Percentiles rank a stretch among this genome's conserved stretches.
Conservation (phyloP, 768 basidiomycete species). For the Rubroboletus satanas region DNA sequence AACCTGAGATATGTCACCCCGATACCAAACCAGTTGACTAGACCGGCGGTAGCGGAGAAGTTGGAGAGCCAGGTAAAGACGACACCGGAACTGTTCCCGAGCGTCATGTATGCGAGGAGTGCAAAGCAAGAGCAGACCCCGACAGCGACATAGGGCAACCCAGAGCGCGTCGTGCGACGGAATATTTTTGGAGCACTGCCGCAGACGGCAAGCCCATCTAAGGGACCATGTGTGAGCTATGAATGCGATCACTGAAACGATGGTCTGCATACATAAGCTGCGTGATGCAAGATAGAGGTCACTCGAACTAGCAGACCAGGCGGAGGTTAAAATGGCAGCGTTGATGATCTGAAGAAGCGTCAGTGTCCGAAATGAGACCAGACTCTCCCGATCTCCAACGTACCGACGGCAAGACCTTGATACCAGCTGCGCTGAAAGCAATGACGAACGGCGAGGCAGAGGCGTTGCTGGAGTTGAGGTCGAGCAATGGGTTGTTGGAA, state of each 20-base stretch:
- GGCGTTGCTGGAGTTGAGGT: conserved; percentile 37
- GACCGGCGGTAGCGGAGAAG: conserved; percentile 37
- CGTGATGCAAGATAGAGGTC: conserved; percentile 39
- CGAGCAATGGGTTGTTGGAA: conserved; percentile 41
- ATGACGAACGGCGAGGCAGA: conserved; percentile 56
- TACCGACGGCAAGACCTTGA: conserved; percentile 52
- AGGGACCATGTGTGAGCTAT: conserved; percentile 19
- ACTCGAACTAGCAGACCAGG: conserved; percentile 41
- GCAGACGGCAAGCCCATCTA: conserved; percentile 50
- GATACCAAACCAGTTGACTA: conserved; percentile 45
- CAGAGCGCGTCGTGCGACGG: conserved; percentile 32
- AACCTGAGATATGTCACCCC: conserved; percentile 46
- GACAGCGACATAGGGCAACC: conserved; percentile 46
- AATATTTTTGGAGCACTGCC: conserved; percentile 56
- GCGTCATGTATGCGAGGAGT: conserved; percentile 40
- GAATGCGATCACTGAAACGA: neutral
- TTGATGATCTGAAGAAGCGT: conserved; percentile 28
- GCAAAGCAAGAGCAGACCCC: conserved; percentile 29
- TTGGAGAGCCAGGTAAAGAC: conserved; percentile 42
- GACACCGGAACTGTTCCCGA: conserved; percentile 31
- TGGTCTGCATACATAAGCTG: conserved; percentile 30
- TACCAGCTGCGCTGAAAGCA: conserved; percentile 52
- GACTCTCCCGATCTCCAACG: conserved; percentile 1
- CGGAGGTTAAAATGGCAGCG: conserved; percentile 42
- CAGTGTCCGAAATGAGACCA: neutral